Base-by-base conservation (phyloP, 306 rosid species). In the Ochetophila trinervis region DNA sequence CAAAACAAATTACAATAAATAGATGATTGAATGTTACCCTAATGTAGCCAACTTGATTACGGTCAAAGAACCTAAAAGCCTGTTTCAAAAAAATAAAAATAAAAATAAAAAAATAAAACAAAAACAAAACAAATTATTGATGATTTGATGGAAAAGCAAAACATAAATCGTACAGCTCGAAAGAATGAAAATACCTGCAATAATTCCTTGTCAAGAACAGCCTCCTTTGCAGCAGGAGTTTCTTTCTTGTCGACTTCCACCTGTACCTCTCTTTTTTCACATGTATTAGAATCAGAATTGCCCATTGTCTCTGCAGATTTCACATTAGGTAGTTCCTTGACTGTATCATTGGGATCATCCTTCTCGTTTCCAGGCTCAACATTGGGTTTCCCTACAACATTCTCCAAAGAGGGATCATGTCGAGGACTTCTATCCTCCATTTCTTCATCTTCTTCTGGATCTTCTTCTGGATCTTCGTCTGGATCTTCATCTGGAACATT, bases 61-160 rank as follows among this genome's bases (percentile, higher is more conserved):
- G 87, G 70, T 93, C 99, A 30, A 90, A 93, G 75, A 93, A 93
- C 67, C 96, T 74, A 67, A 93, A 93, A 58, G 99, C 99, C 99
- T 93, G 85, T 57, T 77, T 71, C 63, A 68, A 62, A 79, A 63
- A 34, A 48, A 21, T 67, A 67, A 71, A 22, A 17, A 35, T 45
- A 27, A 27, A 6, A 32, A 63, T 52, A 24, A 23, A 50, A 69
- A 5, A 5, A 27, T 13, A 71, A 22, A 17, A 35, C 45, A 27
- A 27, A 6, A 32, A 63, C 52, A 24, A 23, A 50, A 69, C 4
- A 5, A 27, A n/a, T n/a, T 13, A 51, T 51, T 37, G 50, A 35
- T 50, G 19, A 50, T 49, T 71, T 24, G 9, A 63, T 30, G 62
- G 23, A 61, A 42, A 61, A 19, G 52, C 44, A 48, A 56, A 24